Percentiles rank a stretch among this genome's conserved stretches.
phyloP scores from a whole-genome alignment of 1,139 yeast genomes.

The Pichiaceae sp. region DNA sequence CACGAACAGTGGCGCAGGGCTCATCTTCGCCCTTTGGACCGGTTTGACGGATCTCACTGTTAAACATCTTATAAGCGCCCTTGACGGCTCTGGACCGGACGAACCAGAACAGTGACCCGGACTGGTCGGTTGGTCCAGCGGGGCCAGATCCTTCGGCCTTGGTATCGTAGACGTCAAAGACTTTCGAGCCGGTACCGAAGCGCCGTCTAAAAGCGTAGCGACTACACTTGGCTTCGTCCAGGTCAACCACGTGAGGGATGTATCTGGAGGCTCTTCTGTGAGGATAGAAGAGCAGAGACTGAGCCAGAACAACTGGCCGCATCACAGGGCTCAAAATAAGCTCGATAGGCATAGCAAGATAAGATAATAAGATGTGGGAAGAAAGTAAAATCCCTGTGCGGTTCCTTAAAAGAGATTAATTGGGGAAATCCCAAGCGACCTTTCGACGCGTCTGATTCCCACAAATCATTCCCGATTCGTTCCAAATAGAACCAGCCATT shows the following conservation, averaged over 20 bases:
- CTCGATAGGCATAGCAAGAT: slow-evolving; percentile 44
- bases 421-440: no score
- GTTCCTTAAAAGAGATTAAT: no score
- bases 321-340: slow-evolving; percentile 47
- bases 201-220: slow-evolving; percentile 42
- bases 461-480: no score
- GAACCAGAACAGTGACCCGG: slow-evolving; percentile 40
- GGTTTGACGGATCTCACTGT: slow-evolving; percentile 30
- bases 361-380: background rate
- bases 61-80: slow-evolving; percentile 54
- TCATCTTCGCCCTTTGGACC: slow-evolving; percentile 41
- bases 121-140: slow-evolving; percentile 31
- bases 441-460: no score
- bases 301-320: slow-evolving; percentile 51
- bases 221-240: slow-evolving; percentile 26
- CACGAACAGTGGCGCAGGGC: slow-evolving; percentile 51
- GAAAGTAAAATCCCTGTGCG: background rate
- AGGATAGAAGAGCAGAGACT: slow-evolving; percentile 46
- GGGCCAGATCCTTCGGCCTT: slow-evolving; percentile 27
- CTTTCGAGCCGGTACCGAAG: slow-evolving; percentile 52
- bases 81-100: slow-evolving; percentile 54
- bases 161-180: slow-evolving; percentile 45
- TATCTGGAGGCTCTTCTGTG: slow-evolving; percentile 51
- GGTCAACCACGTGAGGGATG: slow-evolving; percentile 43
- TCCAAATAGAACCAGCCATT: no score